Base-by-base conservation (phyloP, 371 early-diverging fungal genomes). In the Rhizopus microsporus region DNA sequence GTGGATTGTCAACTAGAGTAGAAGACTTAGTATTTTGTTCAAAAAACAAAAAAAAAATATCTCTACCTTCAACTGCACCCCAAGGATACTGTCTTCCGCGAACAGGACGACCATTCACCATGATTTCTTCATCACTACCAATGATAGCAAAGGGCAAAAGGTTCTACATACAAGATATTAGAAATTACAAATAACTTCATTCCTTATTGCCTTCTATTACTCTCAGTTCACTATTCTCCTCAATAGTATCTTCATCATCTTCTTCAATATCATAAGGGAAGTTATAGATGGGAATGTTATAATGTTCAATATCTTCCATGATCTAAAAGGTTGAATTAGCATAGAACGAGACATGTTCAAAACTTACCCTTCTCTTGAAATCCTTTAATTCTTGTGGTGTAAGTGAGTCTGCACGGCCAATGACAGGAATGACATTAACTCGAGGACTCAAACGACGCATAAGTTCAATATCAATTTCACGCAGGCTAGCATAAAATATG, bases 81-180 rank as follows among this genome's bases (percentile, higher is more conserved):
- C 99, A 99, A n/a, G 97, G 97, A 72, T 99, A 99, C 67, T 90
- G 94, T 52, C 99, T 87, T 54, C 96, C 99, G 46, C 99, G 88
- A 32, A 97, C 88, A 17, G 71, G 63, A 50, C 84, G 82, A 35
- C 86, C 88, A 48, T 90, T 91, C 23, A 92, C 80, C 10, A 77
- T 78, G 46, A 95, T 88, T 53, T 93, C 95, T 59, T 97, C 95
- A 50, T 98, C 96, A 65, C 92, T 88, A 13, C 99, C 99, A 53
- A 99, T 91, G 15, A 99, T 87, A 3, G 99, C 89, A 71, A 99
- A 98, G 10, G 99, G 99, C 45, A 97, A 78, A 51, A 97, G 83
- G 4, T 85, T 68, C 90, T 90, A 65, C 3, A 23, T 44, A 7
- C 30, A 40, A 40, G 12, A 43, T 30, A 38, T 12, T 47, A 33